Evolutionary conservation across 768 basidiomycete genomes (phyloP).

Genomic region (Tylopilus sp.): DNA sequence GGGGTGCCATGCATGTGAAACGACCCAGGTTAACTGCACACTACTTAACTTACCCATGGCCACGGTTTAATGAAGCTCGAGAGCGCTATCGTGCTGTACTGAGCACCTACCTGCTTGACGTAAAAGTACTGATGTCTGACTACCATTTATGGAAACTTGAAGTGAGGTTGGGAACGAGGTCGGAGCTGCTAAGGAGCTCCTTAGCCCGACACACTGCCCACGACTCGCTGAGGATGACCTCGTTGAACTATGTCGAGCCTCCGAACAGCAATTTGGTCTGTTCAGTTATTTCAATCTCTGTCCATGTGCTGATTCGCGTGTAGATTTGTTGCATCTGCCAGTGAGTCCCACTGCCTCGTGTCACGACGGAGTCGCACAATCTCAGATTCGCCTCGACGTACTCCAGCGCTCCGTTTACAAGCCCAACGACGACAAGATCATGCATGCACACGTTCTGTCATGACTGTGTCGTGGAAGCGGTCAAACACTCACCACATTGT

Average conservation of each 20-base stretch:
- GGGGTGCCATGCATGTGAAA: no score
- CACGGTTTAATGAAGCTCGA: no score
- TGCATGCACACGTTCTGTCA: constrained; percentile 86
- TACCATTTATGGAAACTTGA: constrained; percentile 9
- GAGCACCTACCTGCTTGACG: constrained; percentile 3
- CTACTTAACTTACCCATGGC: no score
- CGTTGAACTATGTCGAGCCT: constrained; percentile 51
- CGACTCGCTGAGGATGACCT: constrained; percentile 21
- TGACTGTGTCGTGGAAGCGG: constrained; percentile 73
- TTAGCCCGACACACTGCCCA: constrained; percentile 5
- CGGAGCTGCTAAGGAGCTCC: no score
- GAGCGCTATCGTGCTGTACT: no score
- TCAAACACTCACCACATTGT: constrained; percentile 66
- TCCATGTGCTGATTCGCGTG: constrained; percentile 1
- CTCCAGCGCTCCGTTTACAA: constrained; percentile 63
- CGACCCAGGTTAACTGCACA: no score
- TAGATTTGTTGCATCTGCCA: constrained; percentile 80
- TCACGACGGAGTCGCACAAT: neutral
- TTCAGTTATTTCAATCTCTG: neutral
- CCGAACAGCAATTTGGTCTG: constrained; percentile 66
- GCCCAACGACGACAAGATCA: constrained; percentile 69
- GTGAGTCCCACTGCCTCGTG: constrained; percentile 36
- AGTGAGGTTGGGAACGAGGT: neutral
- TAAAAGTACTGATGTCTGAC: constrained; percentile 17
- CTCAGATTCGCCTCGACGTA: constrained; percentile 6